phyloP scores from a whole-genome alignment of 768 basidiomycete genomes.

The Boletus subparvulus region DNA sequence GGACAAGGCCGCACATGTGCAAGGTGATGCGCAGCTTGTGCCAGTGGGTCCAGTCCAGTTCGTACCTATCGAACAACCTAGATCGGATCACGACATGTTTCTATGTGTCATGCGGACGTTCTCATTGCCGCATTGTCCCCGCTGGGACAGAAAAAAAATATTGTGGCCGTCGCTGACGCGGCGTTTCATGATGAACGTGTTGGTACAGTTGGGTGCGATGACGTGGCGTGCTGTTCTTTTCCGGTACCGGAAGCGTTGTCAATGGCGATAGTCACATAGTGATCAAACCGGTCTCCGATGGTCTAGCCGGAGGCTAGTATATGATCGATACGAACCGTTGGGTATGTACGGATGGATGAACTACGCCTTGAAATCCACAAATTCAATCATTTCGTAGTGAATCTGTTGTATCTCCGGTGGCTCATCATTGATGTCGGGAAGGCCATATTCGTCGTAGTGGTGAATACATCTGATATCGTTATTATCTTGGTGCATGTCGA shows the following conservation, averaged over 20 bases:
- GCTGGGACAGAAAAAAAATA: no score
- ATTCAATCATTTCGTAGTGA: slow-evolving; percentile 75
- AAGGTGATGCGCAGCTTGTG: not conserved
- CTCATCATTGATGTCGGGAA: slow-evolving; percentile 57
- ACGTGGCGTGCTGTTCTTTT: not conserved
- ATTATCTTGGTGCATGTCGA: not conserved
- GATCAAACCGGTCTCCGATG: not conserved
- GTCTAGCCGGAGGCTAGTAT: not conserved
- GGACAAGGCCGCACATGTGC: not conserved
- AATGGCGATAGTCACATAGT: not conserved
- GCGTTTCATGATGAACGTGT: not conserved
- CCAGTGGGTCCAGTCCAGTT: not conserved
- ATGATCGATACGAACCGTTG: not conserved
- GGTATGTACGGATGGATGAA: not conserved
- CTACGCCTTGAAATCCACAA: slow-evolving; percentile 53
- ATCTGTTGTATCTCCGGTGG: slow-evolving; percentile 78
- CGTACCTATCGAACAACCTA: not conserved
- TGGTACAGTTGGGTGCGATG: not conserved
- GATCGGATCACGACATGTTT: not conserved
- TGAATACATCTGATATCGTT: slow-evolving; percentile 59
- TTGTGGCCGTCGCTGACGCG: not conserved
- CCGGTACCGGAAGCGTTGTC: not conserved
- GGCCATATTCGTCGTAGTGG: slow-evolving; percentile 71
- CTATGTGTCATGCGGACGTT: not conserved
- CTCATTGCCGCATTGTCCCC: not conserved